These are phyloP conservation scores for Suillus clintonianus DNA, from an alignment of 768 basidiomycete species.

Conservation along the genomic window DNA sequence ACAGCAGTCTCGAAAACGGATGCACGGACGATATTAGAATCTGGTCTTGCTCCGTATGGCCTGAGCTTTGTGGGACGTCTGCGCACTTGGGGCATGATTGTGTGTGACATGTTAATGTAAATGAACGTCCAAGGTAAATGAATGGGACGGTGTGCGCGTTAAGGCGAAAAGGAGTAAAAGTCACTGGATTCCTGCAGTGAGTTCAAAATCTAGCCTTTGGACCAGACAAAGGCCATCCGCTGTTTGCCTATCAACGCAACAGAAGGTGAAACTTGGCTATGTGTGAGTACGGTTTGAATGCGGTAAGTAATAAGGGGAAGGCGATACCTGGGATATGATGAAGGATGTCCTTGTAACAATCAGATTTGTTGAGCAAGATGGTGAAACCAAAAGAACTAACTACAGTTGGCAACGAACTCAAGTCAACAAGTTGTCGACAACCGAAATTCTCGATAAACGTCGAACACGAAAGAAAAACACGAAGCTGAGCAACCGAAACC, in stretches of 20 bases:
- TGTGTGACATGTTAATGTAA: conserved; percentile 20
- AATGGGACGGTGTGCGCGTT: conserved; percentile 11
- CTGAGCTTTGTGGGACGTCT: conserved; percentile 28
- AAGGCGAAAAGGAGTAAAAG: conserved; percentile 4
- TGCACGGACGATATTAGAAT: conserved; percentile 64
- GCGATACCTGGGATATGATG: conserved; percentile 6
- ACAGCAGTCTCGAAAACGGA: conserved; percentile 76
- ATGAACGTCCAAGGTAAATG: conserved; percentile 15
- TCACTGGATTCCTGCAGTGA: conserved; percentile 5
- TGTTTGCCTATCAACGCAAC: conserved; percentile 10
- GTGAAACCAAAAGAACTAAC: neutral
- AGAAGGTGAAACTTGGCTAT: conserved; percentile 1
- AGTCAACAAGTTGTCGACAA: neutral
- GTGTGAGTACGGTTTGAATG: neutral
- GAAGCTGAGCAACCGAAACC: conserved; percentile 5
- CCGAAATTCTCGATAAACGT: neutral
- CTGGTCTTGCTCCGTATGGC: conserved; percentile 33
- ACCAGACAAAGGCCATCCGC: conserved; percentile 24
- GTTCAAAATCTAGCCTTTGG: conserved; percentile 12
- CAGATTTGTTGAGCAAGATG: neutral
- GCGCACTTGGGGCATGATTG: conserved; percentile 17
- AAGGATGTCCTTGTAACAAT: neutral
- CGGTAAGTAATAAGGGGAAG: neutral
- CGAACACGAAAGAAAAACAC: neutral
- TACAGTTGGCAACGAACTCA: neutral